Conservation (phyloP, 2,329 filamentous ascomycete genomes). For the Cordyceps militaris region DNA sequence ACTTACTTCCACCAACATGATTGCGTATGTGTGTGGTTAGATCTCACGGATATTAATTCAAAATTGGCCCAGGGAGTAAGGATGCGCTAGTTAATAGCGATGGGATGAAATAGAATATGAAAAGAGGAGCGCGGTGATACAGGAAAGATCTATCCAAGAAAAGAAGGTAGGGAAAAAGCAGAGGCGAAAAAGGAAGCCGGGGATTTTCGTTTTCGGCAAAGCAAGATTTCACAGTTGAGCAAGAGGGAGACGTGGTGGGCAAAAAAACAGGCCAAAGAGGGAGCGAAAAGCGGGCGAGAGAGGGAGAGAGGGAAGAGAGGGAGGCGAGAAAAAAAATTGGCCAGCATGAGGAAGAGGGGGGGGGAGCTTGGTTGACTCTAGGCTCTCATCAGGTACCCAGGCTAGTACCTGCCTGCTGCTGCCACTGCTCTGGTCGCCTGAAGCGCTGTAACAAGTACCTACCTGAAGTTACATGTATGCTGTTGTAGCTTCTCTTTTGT, state of each 20-base stretch:
- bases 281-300: not conserved
- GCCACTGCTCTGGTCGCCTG: no score
- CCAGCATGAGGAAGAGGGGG: not conserved
- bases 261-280: not conserved
- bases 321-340: not conserved
- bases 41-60: not conserved
- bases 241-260: not conserved
- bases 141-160: constrained; percentile 8
- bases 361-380: no score
- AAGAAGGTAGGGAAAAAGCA: not conserved
- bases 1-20: constrained; percentile 33
- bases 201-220: constrained; percentile 6
- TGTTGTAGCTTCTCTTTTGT: no score
- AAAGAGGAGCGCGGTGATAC: not conserved
- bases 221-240: constrained; percentile 4
- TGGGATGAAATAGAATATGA: not conserved
- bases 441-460: no score
- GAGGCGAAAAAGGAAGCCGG: not conserved
- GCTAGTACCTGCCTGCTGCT: no score
- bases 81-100: not conserved
- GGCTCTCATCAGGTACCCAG: no score
- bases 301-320: not conserved
- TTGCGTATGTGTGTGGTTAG: not conserved
- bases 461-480: no score
- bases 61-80: not conserved